phyloP scores from a whole-genome alignment of 495 filamentous ascomycete genomes.

The Penicillium canariense region DNA sequence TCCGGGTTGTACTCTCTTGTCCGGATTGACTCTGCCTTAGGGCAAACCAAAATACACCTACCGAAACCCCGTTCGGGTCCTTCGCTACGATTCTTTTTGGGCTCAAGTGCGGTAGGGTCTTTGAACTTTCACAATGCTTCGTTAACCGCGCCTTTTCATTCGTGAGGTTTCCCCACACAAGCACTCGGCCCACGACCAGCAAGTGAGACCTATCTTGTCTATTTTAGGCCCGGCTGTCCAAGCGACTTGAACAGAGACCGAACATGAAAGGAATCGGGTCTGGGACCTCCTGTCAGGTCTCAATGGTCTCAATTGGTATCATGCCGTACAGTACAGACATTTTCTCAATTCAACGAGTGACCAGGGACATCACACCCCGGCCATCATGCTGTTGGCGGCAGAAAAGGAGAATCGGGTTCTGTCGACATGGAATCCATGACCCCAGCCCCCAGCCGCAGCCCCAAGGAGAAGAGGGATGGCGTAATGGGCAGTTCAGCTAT shows the following conservation, averaged over 20 bases:
- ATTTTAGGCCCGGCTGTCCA: not conserved
- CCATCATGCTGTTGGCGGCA: not conserved
- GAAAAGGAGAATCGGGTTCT: not conserved
- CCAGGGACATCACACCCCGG: not conserved
- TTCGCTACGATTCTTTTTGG: not conserved
- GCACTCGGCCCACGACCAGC: slow-evolving; percentile 2
- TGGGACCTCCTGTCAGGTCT: slow-evolving; percentile 1
- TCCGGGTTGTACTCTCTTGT: not conserved
- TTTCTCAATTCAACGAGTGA: not conserved
- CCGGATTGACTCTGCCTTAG: slow-evolving; percentile 8
- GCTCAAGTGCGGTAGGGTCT: slow-evolving; percentile 4
- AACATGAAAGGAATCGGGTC: not conserved
- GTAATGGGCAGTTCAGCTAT: slow-evolving; percentile 9
- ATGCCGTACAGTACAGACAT: slow-evolving; percentile 2
- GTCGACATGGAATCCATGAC: slow-evolving; percentile 5
- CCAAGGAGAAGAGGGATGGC: not conserved
- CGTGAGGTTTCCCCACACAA: slow-evolving; percentile 29
- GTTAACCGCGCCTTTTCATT: slow-evolving; percentile 16
- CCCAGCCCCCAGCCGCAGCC: slow-evolving; percentile 4
- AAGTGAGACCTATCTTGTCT: slow-evolving; percentile 16
- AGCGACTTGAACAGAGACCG: not conserved
- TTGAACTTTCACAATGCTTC: slow-evolving; percentile 3
- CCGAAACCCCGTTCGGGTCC: not conserved
- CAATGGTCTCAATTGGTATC: not conserved
- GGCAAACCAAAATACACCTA: not conserved